Evolutionary conservation across 345 rosid species (phyloP), one percentile per base, ranked within the genome.

Genomic region (Eucalyptus globulus): DNA sequence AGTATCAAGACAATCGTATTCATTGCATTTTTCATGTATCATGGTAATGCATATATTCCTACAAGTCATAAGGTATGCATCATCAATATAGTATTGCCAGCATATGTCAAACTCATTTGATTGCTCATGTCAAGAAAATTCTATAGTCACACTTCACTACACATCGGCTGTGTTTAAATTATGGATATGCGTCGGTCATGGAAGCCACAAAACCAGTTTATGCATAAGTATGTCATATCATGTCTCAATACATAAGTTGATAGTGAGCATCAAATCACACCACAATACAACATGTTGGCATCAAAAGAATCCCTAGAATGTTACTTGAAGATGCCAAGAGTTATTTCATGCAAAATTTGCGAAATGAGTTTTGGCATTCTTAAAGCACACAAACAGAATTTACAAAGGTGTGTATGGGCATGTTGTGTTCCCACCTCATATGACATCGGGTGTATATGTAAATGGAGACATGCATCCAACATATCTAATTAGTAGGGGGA

Each of bases 381-480:
- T n/a, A n/a, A n/a, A n/a, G n/a, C n/a, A n/a, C n/a, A n/a, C n/a
- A n/a, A n/a, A n/a, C n/a, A n/a, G n/a, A n/a, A n/a, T n/a, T n/a
- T n/a, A n/a, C n/a, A n/a, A n/a, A n/a, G n/a, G 3, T 0, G 14
- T 26, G 67, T 58, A 26, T 11, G 14, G 31, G 31, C 26, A n/a
- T 26, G n/a, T 60, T 60, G 67, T 60, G 15, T 60, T 60, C 31
- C 67, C 67, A 60, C 27, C 15, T 60, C 67, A 60, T 11, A 60
- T 27, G 14, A 60, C 2, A 6, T 60, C 2, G 0, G 29, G 0
- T 1, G 31, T 29, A 11, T 31, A 27, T 27, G 31, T 27, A 0
- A 58, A 58, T 0, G 65, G 14, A 58, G 7, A 11, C 67, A 26
- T 11, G 67, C 13, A 60, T 60, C 7, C 31, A 60, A 5, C 67